These are phyloP conservation scores for Mesembryanthemum crystallinum DNA, from an alignment of 148 eudicot species.

Conservation along the genomic window DNA sequence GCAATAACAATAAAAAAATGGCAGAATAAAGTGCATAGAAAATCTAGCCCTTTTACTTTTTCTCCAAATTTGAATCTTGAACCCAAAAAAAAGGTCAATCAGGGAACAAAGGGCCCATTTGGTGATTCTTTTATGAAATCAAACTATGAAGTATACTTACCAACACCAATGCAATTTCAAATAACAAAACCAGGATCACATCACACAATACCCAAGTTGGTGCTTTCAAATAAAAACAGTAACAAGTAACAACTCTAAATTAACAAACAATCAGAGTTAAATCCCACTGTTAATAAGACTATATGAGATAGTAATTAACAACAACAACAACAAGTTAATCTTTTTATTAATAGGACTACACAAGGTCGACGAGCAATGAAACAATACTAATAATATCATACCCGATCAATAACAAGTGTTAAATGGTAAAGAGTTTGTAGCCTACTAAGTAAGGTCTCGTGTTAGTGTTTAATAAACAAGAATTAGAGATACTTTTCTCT, in stretches of 20 bases:
- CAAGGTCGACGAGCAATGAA: no score
- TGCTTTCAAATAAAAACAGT: no score
- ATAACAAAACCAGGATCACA: not conserved
- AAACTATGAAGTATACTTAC: not conserved
- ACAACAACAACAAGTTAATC: no score
- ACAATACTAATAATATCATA: no score
- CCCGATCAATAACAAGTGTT: no score
- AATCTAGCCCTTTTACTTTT: not conserved
- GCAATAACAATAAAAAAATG: not conserved
- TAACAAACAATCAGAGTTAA: not conserved
- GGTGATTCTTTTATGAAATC: not conserved
- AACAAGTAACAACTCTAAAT: not conserved
- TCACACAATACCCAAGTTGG: not conserved
- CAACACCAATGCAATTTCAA: constrained; percentile 5
- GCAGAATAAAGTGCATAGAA: constrained; percentile 6
- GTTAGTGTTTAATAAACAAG: no score
- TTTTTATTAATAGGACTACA: no score
- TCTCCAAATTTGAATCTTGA: not conserved
- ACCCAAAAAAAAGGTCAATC: not conserved
- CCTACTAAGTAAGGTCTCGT: no score
- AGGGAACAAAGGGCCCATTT: not conserved
- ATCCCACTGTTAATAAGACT: no score
- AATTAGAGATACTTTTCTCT: no score
- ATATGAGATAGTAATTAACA: no score
- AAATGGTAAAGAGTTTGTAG: no score